Percentiles rank a stretch among this genome's conserved stretches.
Evolutionary conservation across 441 rosid genomes (phyloP).

Genomic region (Melastoma candidum): DNA sequence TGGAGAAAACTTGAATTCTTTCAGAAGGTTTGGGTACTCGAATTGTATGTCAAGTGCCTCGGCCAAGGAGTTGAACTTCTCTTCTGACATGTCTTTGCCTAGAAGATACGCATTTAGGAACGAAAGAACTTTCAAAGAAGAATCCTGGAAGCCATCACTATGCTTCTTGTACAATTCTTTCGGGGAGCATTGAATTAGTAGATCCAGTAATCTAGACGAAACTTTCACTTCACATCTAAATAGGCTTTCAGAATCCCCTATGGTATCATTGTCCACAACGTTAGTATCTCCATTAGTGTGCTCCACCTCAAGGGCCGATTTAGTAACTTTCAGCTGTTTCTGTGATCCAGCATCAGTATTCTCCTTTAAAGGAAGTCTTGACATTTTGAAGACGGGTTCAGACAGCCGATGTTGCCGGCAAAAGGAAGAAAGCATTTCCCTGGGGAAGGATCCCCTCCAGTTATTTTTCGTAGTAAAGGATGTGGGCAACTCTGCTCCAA

Average conservation of each 20-base stretch:
- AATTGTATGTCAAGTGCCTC: constrained; percentile 30
- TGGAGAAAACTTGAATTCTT: constrained; percentile 30
- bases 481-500: constrained; percentile 61
- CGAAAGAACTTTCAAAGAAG: constrained; percentile 63
- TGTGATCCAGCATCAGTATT: constrained; percentile 40
- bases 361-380: constrained; percentile 30
- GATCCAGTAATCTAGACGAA: constrained; percentile 49
- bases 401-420: constrained; percentile 80
- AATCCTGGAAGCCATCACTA: constrained; percentile 62
- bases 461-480: constrained; percentile 59
- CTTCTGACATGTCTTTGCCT: constrained; percentile 31
- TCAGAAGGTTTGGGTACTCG: constrained; percentile 26
- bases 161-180: constrained; percentile 55
- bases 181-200: constrained; percentile 60
- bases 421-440: constrained; percentile 63
- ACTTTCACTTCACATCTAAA: constrained; percentile 66
- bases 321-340: constrained; percentile 43
- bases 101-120: constrained; percentile 61
- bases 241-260: constrained; percentile 22
- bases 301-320: constrained; percentile 20
- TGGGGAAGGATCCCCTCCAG: constrained; percentile 84
- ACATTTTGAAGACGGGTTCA: constrained; percentile 57
- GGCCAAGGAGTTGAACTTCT: constrained; percentile 34
- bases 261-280: constrained; percentile 22
- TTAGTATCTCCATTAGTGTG: constrained; percentile 23